Conservation (phyloP, 202 grass and related monocot genomes). For the Saccharum hybrid region DNA sequence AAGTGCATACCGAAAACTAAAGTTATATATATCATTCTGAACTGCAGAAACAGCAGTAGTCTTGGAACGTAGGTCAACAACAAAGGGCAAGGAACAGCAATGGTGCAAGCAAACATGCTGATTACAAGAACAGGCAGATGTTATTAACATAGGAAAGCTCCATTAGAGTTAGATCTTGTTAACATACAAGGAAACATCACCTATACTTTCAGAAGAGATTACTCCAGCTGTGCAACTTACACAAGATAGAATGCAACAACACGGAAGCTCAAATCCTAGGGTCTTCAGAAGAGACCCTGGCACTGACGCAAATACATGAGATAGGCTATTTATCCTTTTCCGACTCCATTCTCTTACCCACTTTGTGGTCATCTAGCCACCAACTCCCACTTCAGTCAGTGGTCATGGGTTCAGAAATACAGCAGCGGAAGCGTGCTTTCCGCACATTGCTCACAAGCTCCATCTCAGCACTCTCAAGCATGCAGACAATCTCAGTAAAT, state of each 20-base stretch:
- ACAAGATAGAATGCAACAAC: slow-evolving; percentile 53
- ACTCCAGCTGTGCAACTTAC: slow-evolving; percentile 54
- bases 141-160: slow-evolving; percentile 61
- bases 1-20: not conserved
- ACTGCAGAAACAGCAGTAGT: slow-evolving; percentile 9
- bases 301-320: slow-evolving; percentile 27
- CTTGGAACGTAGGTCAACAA: slow-evolving; percentile 17
- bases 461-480: slow-evolving; percentile 83
- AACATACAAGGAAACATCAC: slow-evolving; percentile 53
- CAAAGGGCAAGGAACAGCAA: not conserved
- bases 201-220: slow-evolving; percentile 50
- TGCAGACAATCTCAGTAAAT: slow-evolving; percentile 83
- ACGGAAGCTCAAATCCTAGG: slow-evolving; percentile 44
- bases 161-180: slow-evolving; percentile 55
- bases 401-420: slow-evolving; percentile 85
- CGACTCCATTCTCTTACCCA: slow-evolving; percentile 25
- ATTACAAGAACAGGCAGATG: slow-evolving; percentile 42
- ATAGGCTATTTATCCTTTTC: slow-evolving; percentile 37
- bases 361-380: slow-evolving; percentile 28
- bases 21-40: slow-evolving; percentile 16
- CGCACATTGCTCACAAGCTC: slow-evolving; percentile 84
- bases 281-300: slow-evolving; percentile 17
- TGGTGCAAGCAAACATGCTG: not conserved
- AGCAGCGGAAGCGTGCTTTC: slow-evolving; percentile 96
- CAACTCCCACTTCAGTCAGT: slow-evolving; percentile 64